These are phyloP conservation scores for Suillus alpinus DNA, from an alignment of 768 basidiomycete species.

Conservation along the genomic window DNA sequence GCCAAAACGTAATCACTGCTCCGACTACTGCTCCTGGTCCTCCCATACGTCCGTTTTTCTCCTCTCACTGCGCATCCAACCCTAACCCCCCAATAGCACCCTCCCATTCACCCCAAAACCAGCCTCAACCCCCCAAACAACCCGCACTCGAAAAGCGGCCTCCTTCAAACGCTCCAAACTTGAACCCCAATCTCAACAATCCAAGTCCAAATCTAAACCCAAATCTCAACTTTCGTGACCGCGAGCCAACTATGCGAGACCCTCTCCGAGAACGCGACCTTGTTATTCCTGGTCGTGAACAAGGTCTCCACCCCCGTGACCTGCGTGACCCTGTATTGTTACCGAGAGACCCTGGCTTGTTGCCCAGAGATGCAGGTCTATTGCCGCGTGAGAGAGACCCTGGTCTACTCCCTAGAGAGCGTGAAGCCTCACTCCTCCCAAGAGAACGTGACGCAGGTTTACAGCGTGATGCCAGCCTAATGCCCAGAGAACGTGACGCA, in stretches of 20 bases:
- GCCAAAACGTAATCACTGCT: constrained; percentile 22
- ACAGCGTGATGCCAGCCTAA: background rate
- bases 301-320: background rate
- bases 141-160: constrained; percentile 30
- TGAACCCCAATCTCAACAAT: constrained; percentile 3
- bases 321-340: background rate
- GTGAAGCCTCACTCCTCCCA: background rate
- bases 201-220: constrained; percentile 2
- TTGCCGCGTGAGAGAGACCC: background rate
- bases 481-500: background rate
- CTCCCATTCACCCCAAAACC: constrained; percentile 26
- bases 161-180: constrained; percentile 6
- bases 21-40: constrained; percentile 20
- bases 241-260: constrained; percentile 1
- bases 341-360: background rate
- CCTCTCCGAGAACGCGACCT: background rate
- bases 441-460: constrained; percentile 1
- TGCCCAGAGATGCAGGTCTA: background rate
- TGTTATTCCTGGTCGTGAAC: background rate
- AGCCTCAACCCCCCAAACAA: constrained; percentile 15
- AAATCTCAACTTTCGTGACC: constrained; percentile 3
- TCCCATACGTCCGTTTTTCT: constrained; percentile 18
- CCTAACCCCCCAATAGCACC: constrained; percentile 17
- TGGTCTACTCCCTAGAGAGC: background rate
- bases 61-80: background rate